These are phyloP conservation scores for Somion occarium DNA, from an alignment of 1,284 basidiomycete species.

Conservation along the genomic window DNA sequence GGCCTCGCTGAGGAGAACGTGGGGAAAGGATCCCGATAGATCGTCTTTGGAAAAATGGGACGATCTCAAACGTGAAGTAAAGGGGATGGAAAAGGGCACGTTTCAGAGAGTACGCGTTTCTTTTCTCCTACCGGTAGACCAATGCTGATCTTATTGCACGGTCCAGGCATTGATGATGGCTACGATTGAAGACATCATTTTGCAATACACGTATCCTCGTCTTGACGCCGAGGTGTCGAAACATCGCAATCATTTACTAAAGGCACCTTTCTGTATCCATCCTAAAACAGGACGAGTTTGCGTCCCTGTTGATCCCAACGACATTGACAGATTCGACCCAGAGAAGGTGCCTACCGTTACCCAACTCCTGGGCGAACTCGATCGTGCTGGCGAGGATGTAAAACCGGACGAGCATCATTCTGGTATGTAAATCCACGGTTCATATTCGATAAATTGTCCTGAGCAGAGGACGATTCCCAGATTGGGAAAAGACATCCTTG, in stretches of 20 bases:
- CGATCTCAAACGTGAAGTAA: slow-evolving; percentile 48
- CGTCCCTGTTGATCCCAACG: slow-evolving; percentile 82
- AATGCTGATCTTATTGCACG: slow-evolving; percentile 2
- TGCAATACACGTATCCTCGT: slow-evolving; percentile 96
- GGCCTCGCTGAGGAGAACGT: slow-evolving; percentile 49
- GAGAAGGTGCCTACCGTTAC: slow-evolving; percentile 81
- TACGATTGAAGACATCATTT: slow-evolving; percentile 80
- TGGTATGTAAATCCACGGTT: slow-evolving; percentile 30
- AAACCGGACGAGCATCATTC: slow-evolving; percentile 43
- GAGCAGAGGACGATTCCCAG: slow-evolving; percentile 25
- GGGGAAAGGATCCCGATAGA: slow-evolving; percentile 53
- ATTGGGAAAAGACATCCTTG: slow-evolving; percentile 73
- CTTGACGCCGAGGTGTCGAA: slow-evolving; percentile 97
- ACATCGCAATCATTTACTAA: slow-evolving; percentile 96
- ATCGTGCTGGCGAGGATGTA: slow-evolving; percentile 40
- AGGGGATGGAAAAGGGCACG: slow-evolving; percentile 27
- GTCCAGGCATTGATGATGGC: slow-evolving; percentile 26
- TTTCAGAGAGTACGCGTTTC: slow-evolving; percentile 29
- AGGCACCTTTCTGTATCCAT: slow-evolving; percentile 96
- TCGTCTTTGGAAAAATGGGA: slow-evolving; percentile 71
- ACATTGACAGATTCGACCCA: slow-evolving; percentile 86
- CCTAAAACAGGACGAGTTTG: slow-evolving; percentile 96
- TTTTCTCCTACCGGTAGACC: no score
- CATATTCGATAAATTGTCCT: neutral
- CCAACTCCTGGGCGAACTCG: slow-evolving; percentile 79